Evolutionary conservation across 352 stramenopile species (phyloP).

Genomic region (Globisporangium nodosum): DNA sequence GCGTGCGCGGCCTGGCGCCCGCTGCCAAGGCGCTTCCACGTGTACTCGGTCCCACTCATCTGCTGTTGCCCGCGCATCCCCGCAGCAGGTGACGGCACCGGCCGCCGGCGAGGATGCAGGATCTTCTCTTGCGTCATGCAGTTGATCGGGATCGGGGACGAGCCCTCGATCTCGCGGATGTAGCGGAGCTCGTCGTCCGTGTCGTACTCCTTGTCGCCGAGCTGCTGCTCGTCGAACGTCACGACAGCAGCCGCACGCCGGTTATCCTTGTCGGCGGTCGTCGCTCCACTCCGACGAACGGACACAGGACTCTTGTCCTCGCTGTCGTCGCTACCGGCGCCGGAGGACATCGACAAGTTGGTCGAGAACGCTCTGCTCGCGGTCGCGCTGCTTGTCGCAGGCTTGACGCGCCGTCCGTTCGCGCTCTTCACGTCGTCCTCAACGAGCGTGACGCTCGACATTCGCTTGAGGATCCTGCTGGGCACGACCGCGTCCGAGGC

Average conservation of each 20-base stretch:
- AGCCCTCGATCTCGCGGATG: conserved; percentile 17
- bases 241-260: neutral
- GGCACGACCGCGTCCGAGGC: conserved; percentile 12
- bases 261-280: conserved; percentile 1
- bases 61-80: conserved; percentile 20
- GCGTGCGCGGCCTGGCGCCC: neutral
- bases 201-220: conserved; percentile 16
- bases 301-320: conserved; percentile 16
- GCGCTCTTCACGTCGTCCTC: conserved; percentile 14
- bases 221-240: neutral
- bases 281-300: neutral
- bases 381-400: conserved; percentile 1
- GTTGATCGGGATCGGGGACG: conserved; percentile 27
- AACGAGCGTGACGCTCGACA: conserved; percentile 49
- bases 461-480: conserved; percentile 24
- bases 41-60: conserved; percentile 13
- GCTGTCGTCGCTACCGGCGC: conserved; percentile 8
- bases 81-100: conserved; percentile 27
- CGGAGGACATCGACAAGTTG: conserved; percentile 9
- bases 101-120: conserved; percentile 30
- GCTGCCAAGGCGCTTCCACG: conserved; percentile 29
- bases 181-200: conserved; percentile 23
- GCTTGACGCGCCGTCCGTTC: conserved; percentile 9
- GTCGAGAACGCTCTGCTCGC: neutral
- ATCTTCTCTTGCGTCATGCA: conserved; percentile 41